These are phyloP conservation scores for Pterothamnion heteromorphum DNA, from an alignment of 31 red algal genomes.

Conservation along the genomic window DNA sequence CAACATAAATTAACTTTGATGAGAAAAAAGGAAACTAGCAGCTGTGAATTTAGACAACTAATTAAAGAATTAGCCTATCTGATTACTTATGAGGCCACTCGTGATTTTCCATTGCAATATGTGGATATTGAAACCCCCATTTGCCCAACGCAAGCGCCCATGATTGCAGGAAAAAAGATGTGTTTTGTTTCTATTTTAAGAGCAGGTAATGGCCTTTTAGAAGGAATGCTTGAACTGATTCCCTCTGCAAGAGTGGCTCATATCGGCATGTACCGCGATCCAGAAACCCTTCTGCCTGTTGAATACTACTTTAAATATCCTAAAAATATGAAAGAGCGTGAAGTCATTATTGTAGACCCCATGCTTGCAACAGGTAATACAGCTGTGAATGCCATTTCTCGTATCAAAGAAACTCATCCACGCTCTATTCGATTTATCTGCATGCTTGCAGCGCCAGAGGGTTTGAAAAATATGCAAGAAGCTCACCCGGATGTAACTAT, in stretches of 20 bases:
- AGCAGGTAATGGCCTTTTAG: background rate
- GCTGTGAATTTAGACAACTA: background rate
- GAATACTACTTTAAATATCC: conserved; percentile 28
- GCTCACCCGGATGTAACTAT: conserved; percentile 29
- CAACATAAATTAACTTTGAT: conserved; percentile 13
- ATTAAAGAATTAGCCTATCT: background rate
- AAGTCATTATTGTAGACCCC: background rate
- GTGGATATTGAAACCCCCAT: background rate
- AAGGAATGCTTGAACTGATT: conserved; percentile 1
- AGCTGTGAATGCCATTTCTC: background rate
- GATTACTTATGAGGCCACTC: conserved; percentile 12
- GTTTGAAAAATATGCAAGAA: background rate
- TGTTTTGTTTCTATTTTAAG: conserved; percentile 13
- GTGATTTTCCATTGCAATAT: background rate
- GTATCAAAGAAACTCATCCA: background rate
- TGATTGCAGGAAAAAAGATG: conserved; percentile 26
- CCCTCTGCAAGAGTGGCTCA: background rate
- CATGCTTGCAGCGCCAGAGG: conserved; percentile 23
- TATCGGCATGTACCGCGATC: conserved; percentile 28
- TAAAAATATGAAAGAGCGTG: background rate
- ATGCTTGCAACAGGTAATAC: conserved; percentile 25
- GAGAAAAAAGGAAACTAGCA: background rate
- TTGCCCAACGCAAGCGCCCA: background rate
- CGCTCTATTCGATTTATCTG: conserved; percentile 8
- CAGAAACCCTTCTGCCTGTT: conserved; percentile 9